Base-by-base conservation (phyloP, 2,329 filamentous ascomycete genomes). In the Aspergillaceae sp. region DNA sequence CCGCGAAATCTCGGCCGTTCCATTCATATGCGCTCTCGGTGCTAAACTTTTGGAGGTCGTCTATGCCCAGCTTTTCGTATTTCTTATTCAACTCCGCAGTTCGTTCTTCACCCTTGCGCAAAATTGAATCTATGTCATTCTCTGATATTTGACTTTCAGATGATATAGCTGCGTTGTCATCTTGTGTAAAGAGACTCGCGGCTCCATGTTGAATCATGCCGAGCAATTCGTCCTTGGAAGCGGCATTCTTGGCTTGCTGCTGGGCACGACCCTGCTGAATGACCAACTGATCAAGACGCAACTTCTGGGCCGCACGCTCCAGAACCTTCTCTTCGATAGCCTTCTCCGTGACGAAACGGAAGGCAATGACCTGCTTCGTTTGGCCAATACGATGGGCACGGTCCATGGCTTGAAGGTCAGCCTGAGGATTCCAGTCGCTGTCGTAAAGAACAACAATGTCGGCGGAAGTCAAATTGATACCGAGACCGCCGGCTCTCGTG, bases 201-300 rank as follows among this genome's bases (percentile, higher is more conserved):
- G 94, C 92, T 50, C 92, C 92, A 60, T 98, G 92, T 65, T 98
- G 92, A 60, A 98, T 98, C 92, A 98, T 98, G 52, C 82, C 92
- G 40, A 98, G 74, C 37, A 98, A 78, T 61, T 98, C 92, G 51
- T 97, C 92, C 70, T 98, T 98, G 51, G 89, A 94, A 0, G 90
- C 88, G 5, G 90, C 88, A 42, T 87, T 86, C 74, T 96, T 96
- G 19, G 84, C 84, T 45, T 89, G 88, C 52, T 85, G 86, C 65
- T 97, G 92, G 42, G 91, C 84, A 51, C 92, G 87, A 11, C 92
- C 92, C 73, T 98, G 92, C 62, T 98, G 92, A 59, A 98, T 98
- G 57, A 98, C 92, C 26, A 98, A 78, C 66, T 98, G 92, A 60
- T 98, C 92, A 29, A 98, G 80, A 51, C 92, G 88, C 49, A 98